A percentile compares a stretch with the other conserved stretches of the same genome.
These are phyloP conservation scores for Waltergamsia citrina DNA, from an alignment of 2,329 filamentous ascomycete species.

Conservation along the genomic window DNA sequence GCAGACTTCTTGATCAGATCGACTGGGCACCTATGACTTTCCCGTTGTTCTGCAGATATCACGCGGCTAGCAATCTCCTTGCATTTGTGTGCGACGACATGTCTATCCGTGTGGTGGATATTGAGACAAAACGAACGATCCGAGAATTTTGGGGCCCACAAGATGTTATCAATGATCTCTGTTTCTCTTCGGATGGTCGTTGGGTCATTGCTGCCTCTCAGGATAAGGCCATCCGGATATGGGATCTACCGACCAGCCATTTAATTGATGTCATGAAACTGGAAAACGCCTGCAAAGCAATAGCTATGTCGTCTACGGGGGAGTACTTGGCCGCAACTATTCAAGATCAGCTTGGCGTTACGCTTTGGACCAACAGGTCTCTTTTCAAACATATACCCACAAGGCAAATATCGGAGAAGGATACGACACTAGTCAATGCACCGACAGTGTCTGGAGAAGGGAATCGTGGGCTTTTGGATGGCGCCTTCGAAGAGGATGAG, in stretches of 20 bases:
- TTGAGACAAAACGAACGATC: constrained; percentile 82
- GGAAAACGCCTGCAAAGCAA: constrained; percentile 66
- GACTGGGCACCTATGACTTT: constrained; percentile 70
- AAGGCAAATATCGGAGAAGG: constrained; percentile 69
- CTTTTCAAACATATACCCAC: constrained; percentile 86
- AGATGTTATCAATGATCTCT: constrained; percentile 67
- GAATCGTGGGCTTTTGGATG: constrained; percentile 65
- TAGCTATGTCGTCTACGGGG: constrained; percentile 82
- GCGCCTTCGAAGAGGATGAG: constrained; percentile 55
- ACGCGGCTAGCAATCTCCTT: constrained; percentile 73
- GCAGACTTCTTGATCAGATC: constrained; percentile 68
- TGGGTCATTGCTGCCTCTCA: constrained; percentile 88
- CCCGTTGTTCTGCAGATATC: constrained; percentile 71
- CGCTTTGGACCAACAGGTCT: constrained; percentile 90
- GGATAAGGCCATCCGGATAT: constrained; percentile 73
- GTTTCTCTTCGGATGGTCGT: constrained; percentile 85
- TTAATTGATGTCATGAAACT: constrained; percentile 86
- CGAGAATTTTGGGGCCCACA: constrained; percentile 84
- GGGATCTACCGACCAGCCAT: constrained; percentile 93
- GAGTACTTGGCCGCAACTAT: constrained; percentile 91
- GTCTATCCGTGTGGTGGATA: constrained; percentile 80
- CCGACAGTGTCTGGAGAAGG: constrained; percentile 79
- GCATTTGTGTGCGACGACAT: constrained; percentile 85
- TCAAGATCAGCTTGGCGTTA: constrained; percentile 75
- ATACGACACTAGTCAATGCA: constrained; percentile 53